These are phyloP conservation scores for Comarum palustre DNA, from an alignment of 306 rosid species.

Conservation along the genomic window DNA sequence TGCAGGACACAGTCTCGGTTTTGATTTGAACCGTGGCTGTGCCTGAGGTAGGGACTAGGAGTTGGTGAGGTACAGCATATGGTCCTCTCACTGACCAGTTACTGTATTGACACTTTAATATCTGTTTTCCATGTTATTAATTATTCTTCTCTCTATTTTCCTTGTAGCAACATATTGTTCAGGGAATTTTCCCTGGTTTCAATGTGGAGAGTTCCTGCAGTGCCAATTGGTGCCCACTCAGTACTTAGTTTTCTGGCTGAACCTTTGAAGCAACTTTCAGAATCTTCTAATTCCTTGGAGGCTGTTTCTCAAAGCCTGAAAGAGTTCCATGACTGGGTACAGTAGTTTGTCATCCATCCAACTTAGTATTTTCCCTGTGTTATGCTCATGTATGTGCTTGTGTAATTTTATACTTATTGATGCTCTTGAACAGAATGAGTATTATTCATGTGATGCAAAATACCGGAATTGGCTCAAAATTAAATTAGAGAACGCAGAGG, in stretches of 20 bases:
- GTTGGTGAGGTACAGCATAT: not conserved
- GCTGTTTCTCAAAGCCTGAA: conserved; percentile 65
- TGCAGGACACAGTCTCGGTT: not conserved
- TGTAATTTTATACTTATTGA: conserved; percentile 6
- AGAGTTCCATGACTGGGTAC: conserved; percentile 97
- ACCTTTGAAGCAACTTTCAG: conserved; percentile 87
- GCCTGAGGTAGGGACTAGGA: not conserved
- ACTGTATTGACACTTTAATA: conserved; percentile 18
- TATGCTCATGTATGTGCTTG: not conserved
- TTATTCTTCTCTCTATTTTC: conserved; percentile 1
- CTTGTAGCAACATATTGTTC: conserved; percentile 74
- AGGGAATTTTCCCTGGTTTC: conserved; percentile 95
- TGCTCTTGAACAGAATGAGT: conserved; percentile 62
- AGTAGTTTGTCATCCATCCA: conserved; percentile 5
- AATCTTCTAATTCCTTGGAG: conserved; percentile 54
- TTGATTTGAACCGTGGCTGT: not conserved
- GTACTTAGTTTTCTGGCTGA: conserved; percentile 90
- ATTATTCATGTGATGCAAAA: conserved; percentile 93
- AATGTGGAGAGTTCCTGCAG: conserved; percentile 94
- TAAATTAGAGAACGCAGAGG: conserved; percentile 76
- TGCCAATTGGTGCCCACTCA: conserved; percentile 92
- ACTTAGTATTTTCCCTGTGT: not conserved
- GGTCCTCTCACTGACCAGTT: not conserved
- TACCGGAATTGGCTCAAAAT: conserved; percentile 96
- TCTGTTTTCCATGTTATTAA: not conserved